Conservation (phyloP, 352 stramenopile species). For the Globisporangium polare region DNA sequence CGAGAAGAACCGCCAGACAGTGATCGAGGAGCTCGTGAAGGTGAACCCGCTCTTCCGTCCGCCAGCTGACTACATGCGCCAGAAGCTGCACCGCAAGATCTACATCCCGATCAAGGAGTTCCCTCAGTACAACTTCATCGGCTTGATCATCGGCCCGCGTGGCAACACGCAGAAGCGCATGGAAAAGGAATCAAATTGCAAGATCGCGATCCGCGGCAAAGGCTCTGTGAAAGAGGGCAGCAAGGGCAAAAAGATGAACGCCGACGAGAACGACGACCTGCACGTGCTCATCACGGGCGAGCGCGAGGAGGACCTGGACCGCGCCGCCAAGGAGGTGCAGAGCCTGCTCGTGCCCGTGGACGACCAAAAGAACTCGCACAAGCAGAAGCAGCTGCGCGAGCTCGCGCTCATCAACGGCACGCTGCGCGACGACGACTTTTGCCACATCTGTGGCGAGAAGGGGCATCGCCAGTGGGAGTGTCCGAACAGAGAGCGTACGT, state of each 20-base stretch:
- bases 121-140: conserved; percentile 99
- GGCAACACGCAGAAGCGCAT: conserved; percentile 99
- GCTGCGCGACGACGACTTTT: conserved; percentile 97
- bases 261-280: conserved; percentile 95
- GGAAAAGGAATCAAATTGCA: conserved; percentile 97
- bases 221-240: conserved; percentile 97
- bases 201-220: conserved; percentile 97
- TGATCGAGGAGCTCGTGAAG: conserved; percentile 96
- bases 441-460: conserved; percentile 97
- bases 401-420: conserved; percentile 99
- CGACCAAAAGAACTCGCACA: conserved; percentile 94
- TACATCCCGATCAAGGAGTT: conserved; percentile 97
- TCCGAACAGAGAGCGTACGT: conserved; percentile 85
- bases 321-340: conserved; percentile 86
- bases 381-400: conserved; percentile 98
- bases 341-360: conserved; percentile 90
- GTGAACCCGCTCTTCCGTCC: conserved; percentile 90
- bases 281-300: conserved; percentile 94
- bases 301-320: conserved; percentile 82
- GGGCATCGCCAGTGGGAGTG: conserved; percentile 98
- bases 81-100: conserved; percentile 95
- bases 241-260: conserved; percentile 89
- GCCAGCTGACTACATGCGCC: conserved; percentile 85
- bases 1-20: conserved; percentile 86
- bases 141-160: conserved; percentile 97